phyloP scores from a whole-genome alignment of 805 yeast species.

The Barnettozyma californica region DNA sequence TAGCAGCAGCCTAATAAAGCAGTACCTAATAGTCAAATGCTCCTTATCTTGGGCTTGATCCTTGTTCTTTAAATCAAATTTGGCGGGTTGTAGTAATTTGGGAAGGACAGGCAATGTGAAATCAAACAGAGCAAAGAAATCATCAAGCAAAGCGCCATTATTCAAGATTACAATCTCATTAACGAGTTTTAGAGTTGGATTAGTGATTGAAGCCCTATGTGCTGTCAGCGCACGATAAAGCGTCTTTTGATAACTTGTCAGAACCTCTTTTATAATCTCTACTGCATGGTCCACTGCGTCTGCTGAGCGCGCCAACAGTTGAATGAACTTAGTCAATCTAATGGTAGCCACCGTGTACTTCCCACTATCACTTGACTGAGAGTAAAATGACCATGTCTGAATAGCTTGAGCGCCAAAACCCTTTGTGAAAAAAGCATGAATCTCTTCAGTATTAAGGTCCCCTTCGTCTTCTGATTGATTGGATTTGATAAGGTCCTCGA shows the following conservation, averaged over 20 bases:
- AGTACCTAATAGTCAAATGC: slow-evolving; percentile 45
- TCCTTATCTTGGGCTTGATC: slow-evolving; percentile 29
- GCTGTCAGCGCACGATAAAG: slow-evolving; percentile 64
- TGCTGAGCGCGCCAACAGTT: slow-evolving; percentile 11
- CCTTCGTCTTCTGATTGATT: background rate
- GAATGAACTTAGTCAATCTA: slow-evolving; percentile 34
- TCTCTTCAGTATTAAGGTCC: slow-evolving; percentile 12
- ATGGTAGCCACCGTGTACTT: slow-evolving; percentile 42
- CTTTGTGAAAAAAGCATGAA: slow-evolving; percentile 29
- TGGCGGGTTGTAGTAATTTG: slow-evolving; percentile 51
- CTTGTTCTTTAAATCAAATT: slow-evolving; percentile 38
- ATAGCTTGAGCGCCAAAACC: slow-evolving; percentile 33
- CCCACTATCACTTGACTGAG: slow-evolving; percentile 45
- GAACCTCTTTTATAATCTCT: slow-evolving; percentile 44
- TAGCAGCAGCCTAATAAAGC: slow-evolving; percentile 60
- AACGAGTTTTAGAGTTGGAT: slow-evolving; percentile 57
- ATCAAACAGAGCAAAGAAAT: slow-evolving; percentile 63
- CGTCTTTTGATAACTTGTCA: slow-evolving; percentile 53
- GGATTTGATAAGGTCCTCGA: slow-evolving; percentile 11
- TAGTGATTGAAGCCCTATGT: slow-evolving; percentile 51
- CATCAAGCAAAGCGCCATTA: slow-evolving; percentile 46
- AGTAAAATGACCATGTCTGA: slow-evolving; percentile 44
- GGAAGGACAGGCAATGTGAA: slow-evolving; percentile 56
- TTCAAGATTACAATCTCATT: slow-evolving; percentile 44
- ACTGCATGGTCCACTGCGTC: slow-evolving; percentile 26